A percentile compares a stretch with the other conserved stretches of the same genome.
phyloP scores from a whole-genome alignment of 768 basidiomycete genomes.

The Leccinum boreale region DNA sequence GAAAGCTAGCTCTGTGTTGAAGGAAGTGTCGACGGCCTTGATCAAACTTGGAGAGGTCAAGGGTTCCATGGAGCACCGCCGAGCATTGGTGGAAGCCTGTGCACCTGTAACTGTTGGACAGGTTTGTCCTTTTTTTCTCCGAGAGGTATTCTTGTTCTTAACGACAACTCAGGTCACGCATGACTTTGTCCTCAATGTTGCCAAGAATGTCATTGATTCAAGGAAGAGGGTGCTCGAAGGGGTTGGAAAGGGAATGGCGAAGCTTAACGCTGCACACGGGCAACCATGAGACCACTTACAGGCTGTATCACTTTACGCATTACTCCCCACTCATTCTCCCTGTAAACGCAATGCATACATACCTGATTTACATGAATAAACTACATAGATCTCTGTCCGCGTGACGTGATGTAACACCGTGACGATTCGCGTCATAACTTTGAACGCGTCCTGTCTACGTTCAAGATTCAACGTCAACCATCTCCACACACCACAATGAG shows the following conservation, averaged over 20 bases:
- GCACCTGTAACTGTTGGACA: conserved; percentile 34
- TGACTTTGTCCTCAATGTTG: conserved; percentile 58
- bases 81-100: conserved; percentile 51
- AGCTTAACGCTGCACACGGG: conserved; percentile 43
- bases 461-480: not conserved
- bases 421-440: conserved; percentile 27
- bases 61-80: conserved; percentile 50
- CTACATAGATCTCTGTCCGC: not conserved
- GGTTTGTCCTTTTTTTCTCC: conserved; percentile 26
- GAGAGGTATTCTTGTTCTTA: not conserved
- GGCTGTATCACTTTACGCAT: conserved; percentile 4
- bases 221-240: conserved; percentile 72
- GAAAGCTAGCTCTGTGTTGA: conserved; percentile 49
- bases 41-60: conserved; percentile 49
- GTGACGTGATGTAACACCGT: conserved; percentile 19
- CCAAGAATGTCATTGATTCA: conserved; percentile 65
- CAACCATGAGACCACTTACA: conserved; percentile 16
- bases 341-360: conserved; percentile 13
- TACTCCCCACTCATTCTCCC: conserved; percentile 24
- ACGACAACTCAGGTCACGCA: conserved; percentile 48
- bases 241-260: conserved; percentile 64
- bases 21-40: conserved; percentile 55
- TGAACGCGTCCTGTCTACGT: conserved; percentile 17
- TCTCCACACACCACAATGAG: conserved; percentile 34
- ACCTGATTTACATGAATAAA: not conserved